Percentiles rank a stretch among this genome's conserved stretches.
Conservation (phyloP, 805 yeast genomes). For the Tetrapisispora iriomotensis region DNA sequence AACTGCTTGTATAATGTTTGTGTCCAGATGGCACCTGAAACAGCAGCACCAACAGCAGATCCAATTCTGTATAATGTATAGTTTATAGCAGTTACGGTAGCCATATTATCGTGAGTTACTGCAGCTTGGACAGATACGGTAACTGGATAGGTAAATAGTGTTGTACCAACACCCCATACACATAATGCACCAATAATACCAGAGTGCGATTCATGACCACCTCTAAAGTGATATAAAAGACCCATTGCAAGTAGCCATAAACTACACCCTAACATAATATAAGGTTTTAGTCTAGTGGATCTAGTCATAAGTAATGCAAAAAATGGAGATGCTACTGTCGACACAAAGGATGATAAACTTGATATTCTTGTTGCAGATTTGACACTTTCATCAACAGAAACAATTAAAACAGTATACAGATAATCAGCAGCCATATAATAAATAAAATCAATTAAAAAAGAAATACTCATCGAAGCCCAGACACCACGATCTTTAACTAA, state of each 20-base stretch:
- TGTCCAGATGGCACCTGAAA: conserved; percentile 69
- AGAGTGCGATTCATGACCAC: conserved; percentile 37
- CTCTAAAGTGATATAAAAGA: conserved; percentile 45
- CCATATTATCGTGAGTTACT: conserved; percentile 59
- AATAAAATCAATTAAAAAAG: conserved; percentile 47
- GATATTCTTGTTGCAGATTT: conserved; percentile 58
- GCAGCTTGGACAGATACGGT: conserved; percentile 53
- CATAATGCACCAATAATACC: conserved; percentile 62
- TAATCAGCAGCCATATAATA: conserved; percentile 65
- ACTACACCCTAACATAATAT: conserved; percentile 47
- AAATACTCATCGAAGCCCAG: conserved; percentile 58
- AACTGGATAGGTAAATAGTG: conserved; percentile 55
- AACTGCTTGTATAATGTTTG: conserved; percentile 42
- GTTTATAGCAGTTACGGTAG: conserved; percentile 50
- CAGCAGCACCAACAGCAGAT: conserved; percentile 50
- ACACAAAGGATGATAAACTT: conserved; percentile 53
- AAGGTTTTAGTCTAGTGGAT: conserved; percentile 45
- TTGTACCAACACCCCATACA: conserved; percentile 61
- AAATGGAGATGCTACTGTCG: conserved; percentile 49
- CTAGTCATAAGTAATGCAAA: conserved; percentile 44
- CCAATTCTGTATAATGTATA: conserved; percentile 54
- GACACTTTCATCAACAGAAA: conserved; percentile 49
- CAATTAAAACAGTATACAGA: conserved; percentile 55
- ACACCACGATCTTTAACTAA: conserved; percentile 61
- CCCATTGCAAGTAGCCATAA: conserved; percentile 58